Evolutionary conservation across 2,329 filamentous ascomycete species (phyloP).

Genomic region (Calonectria ilicicola): DNA sequence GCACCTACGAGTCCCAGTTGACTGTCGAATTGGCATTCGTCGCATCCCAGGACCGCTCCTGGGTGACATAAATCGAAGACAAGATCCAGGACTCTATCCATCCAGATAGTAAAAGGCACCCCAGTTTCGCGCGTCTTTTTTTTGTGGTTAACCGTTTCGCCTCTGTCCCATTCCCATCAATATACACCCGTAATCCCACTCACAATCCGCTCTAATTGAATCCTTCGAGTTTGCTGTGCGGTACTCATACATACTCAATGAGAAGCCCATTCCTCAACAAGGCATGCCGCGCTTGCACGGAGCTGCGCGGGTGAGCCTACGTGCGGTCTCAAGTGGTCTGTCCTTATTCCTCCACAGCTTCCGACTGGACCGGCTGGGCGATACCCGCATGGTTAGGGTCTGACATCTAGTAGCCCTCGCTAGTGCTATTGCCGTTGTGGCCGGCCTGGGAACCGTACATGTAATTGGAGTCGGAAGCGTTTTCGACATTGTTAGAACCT

Average conservation of each 20-base stretch:
- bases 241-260: conserved; percentile 31
- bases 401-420: conserved; percentile 61
- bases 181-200: conserved; percentile 30
- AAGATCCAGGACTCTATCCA: conserved; percentile 33
- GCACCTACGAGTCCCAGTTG: conserved; percentile 31
- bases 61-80: conserved; percentile 30
- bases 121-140: conserved; percentile 18
- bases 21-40: conserved; percentile 25
- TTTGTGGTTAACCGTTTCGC: conserved; percentile 12
- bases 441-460: conserved; percentile 66
- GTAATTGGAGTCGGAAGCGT: conserved; percentile 57
- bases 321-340: background rate
- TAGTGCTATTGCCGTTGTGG: conserved; percentile 68
- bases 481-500: conserved; percentile 53
- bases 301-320: background rate
- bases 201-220: conserved; percentile 22
- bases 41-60: conserved; percentile 33
- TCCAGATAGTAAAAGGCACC: conserved; percentile 26
- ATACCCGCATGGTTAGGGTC: background rate
- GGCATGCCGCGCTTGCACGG: conserved; percentile 1
- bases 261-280: background rate
- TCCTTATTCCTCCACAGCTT: background rate
- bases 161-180: conserved; percentile 24
- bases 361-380: background rate
- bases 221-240: conserved; percentile 16